Percentiles rank a stretch among this genome's conserved stretches.
phyloP scores from a whole-genome alignment of 495 filamentous ascomycete genomes.

The Neurospora sp. region DNA sequence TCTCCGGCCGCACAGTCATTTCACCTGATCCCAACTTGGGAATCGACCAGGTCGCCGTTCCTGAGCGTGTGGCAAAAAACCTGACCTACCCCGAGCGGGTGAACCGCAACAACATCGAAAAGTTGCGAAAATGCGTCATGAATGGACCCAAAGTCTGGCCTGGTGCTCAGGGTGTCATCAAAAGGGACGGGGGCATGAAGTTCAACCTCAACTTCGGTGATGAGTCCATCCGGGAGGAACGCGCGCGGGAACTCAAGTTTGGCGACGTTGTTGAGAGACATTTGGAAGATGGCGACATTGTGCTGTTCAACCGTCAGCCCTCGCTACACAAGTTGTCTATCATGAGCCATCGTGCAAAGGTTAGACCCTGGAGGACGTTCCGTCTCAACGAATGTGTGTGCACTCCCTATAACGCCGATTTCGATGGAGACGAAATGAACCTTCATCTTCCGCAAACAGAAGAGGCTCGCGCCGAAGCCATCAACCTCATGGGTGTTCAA shows the following conservation, averaged over 20 bases:
- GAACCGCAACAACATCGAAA: slow-evolving; percentile 70
- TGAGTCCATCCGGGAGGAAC: slow-evolving; percentile 33
- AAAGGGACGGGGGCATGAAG: slow-evolving; percentile 55
- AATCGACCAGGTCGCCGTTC: slow-evolving; percentile 90
- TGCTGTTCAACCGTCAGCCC: slow-evolving; percentile 95
- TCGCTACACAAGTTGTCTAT: slow-evolving; percentile 98
- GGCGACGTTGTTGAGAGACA: slow-evolving; percentile 92
- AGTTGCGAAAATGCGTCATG: slow-evolving; percentile 58
- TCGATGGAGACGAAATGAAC: slow-evolving; percentile 99
- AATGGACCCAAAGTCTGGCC: slow-evolving; percentile 73
- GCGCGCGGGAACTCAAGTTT: slow-evolving; percentile 60
- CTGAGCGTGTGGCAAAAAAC: slow-evolving; percentile 80
- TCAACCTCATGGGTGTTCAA: slow-evolving; percentile 96
- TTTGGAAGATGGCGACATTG: slow-evolving; percentile 90
- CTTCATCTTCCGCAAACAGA: slow-evolving; percentile 97
- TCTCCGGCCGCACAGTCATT: slow-evolving; percentile 94
- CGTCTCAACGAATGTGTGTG: slow-evolving; percentile 97
- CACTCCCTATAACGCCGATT: slow-evolving; percentile 98
- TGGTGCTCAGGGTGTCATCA: slow-evolving; percentile 73
- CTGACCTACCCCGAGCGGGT: slow-evolving; percentile 90
- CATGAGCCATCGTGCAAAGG: slow-evolving; percentile 83
- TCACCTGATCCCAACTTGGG: slow-evolving; percentile 91
- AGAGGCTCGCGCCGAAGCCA: slow-evolving; percentile 90
- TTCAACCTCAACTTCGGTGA: slow-evolving; percentile 66
- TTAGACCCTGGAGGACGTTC: slow-evolving; percentile 93